Conservation (phyloP, 1,284 basidiomycete species). For the Mycocalia duriaeana region DNA sequence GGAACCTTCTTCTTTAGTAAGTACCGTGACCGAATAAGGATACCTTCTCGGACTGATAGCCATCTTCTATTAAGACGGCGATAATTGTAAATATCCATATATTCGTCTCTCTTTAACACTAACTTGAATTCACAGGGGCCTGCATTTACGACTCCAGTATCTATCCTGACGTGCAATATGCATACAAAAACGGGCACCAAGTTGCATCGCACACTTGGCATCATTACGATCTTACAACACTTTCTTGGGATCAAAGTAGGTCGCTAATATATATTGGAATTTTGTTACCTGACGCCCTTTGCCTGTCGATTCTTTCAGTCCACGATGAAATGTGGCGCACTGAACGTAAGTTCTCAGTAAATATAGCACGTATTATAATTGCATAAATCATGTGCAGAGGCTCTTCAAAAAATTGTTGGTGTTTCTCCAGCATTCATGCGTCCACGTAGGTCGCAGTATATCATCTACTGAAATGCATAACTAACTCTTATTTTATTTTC, state of each 20-base stretch:
- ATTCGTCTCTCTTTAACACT: too few species aligned
- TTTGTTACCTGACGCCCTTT: neutral
- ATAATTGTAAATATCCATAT: too few species aligned
- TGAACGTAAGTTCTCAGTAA: conserved; percentile 26
- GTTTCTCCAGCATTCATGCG: conserved; percentile 31
- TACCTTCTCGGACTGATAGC: too few species aligned
- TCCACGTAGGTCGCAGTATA: conserved; percentile 22
- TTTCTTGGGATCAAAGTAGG: conserved; percentile 34
- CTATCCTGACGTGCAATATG: conserved; percentile 24
- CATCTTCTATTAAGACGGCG: too few species aligned
- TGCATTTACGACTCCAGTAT: conserved; percentile 44
- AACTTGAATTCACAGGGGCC: too few species aligned
- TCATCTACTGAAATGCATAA: neutral
- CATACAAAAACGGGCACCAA: conserved; percentile 38
- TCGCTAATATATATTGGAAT: too few species aligned
- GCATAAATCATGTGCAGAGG: conserved; percentile 16
- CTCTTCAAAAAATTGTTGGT: conserved; percentile 27
- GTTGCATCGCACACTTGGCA: conserved; percentile 51
- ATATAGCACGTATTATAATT: neutral
- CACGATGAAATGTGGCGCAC: conserved; percentile 30
- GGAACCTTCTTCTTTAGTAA: conserved; percentile 50
- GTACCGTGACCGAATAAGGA: too few species aligned
- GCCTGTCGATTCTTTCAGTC: conserved; percentile 15
- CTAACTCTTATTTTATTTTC: neutral
- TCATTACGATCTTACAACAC: conserved; percentile 37